These are phyloP conservation scores for Aspergillus nidulans DNA, from an alignment of 495 filamentous ascomycete genomes.

Conservation along the genomic window DNA sequence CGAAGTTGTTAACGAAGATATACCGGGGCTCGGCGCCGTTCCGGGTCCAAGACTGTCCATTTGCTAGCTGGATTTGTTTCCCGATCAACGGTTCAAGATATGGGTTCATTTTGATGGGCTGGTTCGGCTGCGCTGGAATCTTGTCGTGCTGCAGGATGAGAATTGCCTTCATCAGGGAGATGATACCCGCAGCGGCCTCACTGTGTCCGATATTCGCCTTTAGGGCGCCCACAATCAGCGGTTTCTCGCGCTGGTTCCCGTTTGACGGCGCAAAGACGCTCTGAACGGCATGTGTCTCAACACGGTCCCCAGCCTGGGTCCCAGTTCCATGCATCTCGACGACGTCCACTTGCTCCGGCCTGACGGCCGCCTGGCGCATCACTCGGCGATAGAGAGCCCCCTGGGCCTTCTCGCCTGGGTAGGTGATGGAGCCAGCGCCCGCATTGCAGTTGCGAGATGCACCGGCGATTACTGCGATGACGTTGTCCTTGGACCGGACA, in stretches of 20 bases:
- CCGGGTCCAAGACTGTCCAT: neutral
- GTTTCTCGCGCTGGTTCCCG: neutral
- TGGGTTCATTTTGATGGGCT: slow-evolving; percentile 37
- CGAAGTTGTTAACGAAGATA: slow-evolving; percentile 29
- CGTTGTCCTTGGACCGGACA: neutral
- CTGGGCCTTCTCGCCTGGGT: slow-evolving; percentile 45
- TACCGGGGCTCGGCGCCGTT: neutral
- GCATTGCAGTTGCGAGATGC: slow-evolving; percentile 36
- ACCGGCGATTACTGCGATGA: slow-evolving; percentile 10
- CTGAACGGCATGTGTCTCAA: slow-evolving; percentile 25
- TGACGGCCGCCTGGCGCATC: slow-evolving; percentile 37
- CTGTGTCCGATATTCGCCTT: slow-evolving; percentile 37
- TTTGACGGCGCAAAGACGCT: slow-evolving; percentile 19
- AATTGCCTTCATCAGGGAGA: slow-evolving; percentile 30
- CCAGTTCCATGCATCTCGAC: slow-evolving; percentile 50
- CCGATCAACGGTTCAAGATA: slow-evolving; percentile 17
- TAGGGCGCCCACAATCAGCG: slow-evolving; percentile 23
- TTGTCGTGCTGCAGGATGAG: slow-evolving; percentile 25
- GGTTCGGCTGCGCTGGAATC: slow-evolving; percentile 32
- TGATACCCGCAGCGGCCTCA: slow-evolving; percentile 29
- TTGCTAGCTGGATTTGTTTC: neutral
- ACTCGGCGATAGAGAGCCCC: slow-evolving; percentile 40
- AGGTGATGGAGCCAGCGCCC: slow-evolving; percentile 36
- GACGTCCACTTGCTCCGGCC: slow-evolving; percentile 44
- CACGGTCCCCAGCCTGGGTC: slow-evolving; percentile 34